These are phyloP conservation scores for Scheffersomyces quercinus DNA, from an alignment of 1,139 yeast genomes.

Conservation along the genomic window DNA sequence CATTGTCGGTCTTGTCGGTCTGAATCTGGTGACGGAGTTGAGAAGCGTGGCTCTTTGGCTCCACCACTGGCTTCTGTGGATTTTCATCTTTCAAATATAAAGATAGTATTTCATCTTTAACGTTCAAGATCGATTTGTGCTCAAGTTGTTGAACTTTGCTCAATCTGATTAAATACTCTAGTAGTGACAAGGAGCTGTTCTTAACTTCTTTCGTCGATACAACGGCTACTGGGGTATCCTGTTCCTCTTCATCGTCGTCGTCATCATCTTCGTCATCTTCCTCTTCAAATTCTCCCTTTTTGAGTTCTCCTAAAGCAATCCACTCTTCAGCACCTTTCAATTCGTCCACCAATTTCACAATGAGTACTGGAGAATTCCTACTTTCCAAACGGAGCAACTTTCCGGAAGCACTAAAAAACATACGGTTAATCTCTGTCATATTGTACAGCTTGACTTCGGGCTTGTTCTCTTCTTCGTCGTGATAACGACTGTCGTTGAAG, in stretches of 20 bases:
- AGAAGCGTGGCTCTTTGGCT: constrained; percentile 7
- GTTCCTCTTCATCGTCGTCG: constrained; percentile 25
- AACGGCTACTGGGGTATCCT: constrained; percentile 11
- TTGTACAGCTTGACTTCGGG: constrained; percentile 37
- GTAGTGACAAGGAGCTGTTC: constrained; percentile 48
- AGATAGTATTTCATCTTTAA: constrained; percentile 68
- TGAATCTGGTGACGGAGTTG: constrained; percentile 10
- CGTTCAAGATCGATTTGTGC: constrained; percentile 51
- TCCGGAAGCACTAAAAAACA: constrained; percentile 77
- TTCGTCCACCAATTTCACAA: constrained; percentile 45
- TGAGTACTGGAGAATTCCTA: constrained; percentile 66
- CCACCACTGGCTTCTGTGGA: neutral
- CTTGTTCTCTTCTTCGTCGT: constrained; percentile 51
- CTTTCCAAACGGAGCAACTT: constrained; percentile 64
- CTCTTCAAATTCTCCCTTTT: constrained; percentile 29
- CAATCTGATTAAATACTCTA: constrained; percentile 67
- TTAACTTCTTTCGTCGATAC: constrained; percentile 13
- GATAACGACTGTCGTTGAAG: constrained; percentile 75
- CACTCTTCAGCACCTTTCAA: constrained; percentile 37
- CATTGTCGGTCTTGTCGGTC: constrained; percentile 16
- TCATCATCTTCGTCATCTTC: constrained; percentile 30
- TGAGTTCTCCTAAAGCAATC: constrained; percentile 56
- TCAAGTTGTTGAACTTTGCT: constrained; percentile 65
- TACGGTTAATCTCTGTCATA: constrained; percentile 46
- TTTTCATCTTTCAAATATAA: constrained; percentile 62